phyloP scores from a whole-genome alignment of 495 filamentous ascomycete species.

The Penicillium pancosmium region DNA sequence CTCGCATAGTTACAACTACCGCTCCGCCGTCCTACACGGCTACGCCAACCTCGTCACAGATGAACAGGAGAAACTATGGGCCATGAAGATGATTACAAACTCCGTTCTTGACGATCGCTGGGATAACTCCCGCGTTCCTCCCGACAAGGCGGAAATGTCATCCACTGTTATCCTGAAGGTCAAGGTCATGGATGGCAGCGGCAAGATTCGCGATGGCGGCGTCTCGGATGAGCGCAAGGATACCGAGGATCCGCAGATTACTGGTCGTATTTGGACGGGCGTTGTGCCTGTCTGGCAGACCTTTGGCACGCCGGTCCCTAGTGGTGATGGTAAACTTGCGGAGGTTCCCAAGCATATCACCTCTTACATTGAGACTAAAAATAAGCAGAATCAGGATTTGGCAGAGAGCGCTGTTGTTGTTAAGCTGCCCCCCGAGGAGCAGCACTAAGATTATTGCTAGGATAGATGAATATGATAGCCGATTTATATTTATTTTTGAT shows the following conservation, averaged over 20 bases:
- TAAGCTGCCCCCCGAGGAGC: slow-evolving; percentile 41
- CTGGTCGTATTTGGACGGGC: slow-evolving; percentile 72
- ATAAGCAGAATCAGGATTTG: slow-evolving; percentile 51
- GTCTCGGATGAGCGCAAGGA: slow-evolving; percentile 76
- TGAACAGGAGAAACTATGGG: slow-evolving; percentile 74
- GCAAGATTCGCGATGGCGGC: slow-evolving; percentile 72
- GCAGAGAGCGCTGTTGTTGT: slow-evolving; percentile 51
- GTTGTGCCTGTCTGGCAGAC: slow-evolving; percentile 75
- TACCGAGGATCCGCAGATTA: slow-evolving; percentile 59
- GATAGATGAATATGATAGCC: not conserved
- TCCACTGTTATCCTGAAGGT: slow-evolving; percentile 77
- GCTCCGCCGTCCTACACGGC: slow-evolving; percentile 79
- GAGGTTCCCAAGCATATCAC: slow-evolving; percentile 65
- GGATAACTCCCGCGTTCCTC: slow-evolving; percentile 69
- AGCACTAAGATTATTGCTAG: slow-evolving; percentile 28
- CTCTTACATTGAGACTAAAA: slow-evolving; percentile 58
- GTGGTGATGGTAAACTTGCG: slow-evolving; percentile 60
- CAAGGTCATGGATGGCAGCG: slow-evolving; percentile 69
- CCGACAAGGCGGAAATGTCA: slow-evolving; percentile 73
- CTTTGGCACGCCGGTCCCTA: slow-evolving; percentile 69
- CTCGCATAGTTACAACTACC: slow-evolving; percentile 86
- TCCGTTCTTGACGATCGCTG: slow-evolving; percentile 70
- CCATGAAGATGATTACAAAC: slow-evolving; percentile 82
- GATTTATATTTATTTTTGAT: not conserved
- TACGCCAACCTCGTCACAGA: slow-evolving; percentile 69